Conservation (phyloP, 2,329 filamentous ascomycete genomes). For the Fusarium sp. region DNA sequence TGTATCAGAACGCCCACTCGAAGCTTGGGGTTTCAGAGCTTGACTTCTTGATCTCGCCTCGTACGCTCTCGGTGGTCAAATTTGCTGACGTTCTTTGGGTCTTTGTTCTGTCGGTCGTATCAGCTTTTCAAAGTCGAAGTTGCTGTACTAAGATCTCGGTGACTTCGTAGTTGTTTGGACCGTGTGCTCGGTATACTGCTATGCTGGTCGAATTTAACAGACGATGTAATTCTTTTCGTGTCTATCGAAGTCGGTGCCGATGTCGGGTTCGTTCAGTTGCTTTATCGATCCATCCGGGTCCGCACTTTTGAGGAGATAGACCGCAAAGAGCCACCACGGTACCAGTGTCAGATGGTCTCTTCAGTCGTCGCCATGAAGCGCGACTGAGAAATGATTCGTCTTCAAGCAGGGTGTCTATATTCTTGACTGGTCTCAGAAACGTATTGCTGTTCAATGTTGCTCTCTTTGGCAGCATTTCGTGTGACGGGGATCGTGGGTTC, state of each 20-base stretch:
- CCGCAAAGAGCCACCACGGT: background rate
- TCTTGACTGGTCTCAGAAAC: slow-evolving; percentile 44
- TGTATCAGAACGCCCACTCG: slow-evolving; percentile 54
- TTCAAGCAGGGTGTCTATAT: slow-evolving; percentile 46
- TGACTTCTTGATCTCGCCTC: background rate
- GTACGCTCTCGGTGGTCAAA: slow-evolving; percentile 48
- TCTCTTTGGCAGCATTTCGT: background rate
- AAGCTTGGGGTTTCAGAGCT: slow-evolving; percentile 17
- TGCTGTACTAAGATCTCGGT: slow-evolving; percentile 54
- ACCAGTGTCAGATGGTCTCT: background rate
- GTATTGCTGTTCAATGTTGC: slow-evolving; percentile 49
- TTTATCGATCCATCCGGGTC: slow-evolving; percentile 39
- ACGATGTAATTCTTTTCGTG: slow-evolving; percentile 52
- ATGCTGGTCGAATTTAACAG: slow-evolving; percentile 55
- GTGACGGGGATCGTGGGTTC: background rate
- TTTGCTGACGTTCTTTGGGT: slow-evolving; percentile 54
- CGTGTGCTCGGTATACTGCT: slow-evolving; percentile 52
- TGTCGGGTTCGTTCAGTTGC: slow-evolving; percentile 36
- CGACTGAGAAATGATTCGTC: slow-evolving; percentile 34
- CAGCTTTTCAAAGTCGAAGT: slow-evolving; percentile 57
- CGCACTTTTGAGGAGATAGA: slow-evolving; percentile 2
- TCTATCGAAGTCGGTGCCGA: slow-evolving; percentile 46
- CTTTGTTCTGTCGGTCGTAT: slow-evolving; percentile 56
- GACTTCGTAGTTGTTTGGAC: slow-evolving; percentile 55
- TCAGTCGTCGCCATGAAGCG: slow-evolving; percentile 26